These are phyloP conservation scores for Xylaria longipes DNA, from an alignment of 495 filamentous ascomycete species.

Conservation along the genomic window DNA sequence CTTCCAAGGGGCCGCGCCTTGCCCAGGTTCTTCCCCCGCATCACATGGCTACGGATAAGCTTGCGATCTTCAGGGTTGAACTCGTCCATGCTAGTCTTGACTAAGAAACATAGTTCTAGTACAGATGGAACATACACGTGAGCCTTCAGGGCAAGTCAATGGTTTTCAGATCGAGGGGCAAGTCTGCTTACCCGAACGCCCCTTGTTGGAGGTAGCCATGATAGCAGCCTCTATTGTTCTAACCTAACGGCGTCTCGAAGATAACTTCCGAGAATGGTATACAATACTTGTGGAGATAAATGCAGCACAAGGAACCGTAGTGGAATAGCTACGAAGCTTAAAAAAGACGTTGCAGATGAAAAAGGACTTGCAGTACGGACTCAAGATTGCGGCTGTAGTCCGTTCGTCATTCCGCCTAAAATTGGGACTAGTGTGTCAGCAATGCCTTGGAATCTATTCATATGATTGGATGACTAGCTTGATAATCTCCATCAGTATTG, in stretches of 20 bases:
- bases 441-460: not conserved
- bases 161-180: not conserved
- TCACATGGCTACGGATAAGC: conserved; percentile 56
- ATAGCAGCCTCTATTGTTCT: not conserved
- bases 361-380: not conserved
- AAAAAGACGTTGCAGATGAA: not conserved
- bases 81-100: not conserved
- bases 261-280: not conserved
- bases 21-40: conserved; percentile 55
- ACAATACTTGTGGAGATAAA: not conserved
- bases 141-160: not conserved
- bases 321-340: not conserved
- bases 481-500: not conserved
- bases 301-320: not conserved
- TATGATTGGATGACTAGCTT: not conserved
- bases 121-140: not conserved
- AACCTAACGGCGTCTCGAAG: not conserved
- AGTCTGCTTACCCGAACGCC: not conserved
- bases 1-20: conserved; percentile 1
- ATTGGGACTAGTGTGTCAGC: not conserved
- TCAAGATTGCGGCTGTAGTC: not conserved
- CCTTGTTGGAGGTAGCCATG: not conserved
- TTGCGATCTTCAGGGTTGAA: conserved; percentile 48
- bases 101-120: not conserved
- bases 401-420: not conserved